These are phyloP conservation scores for Cucurbita moschata DNA, from an alignment of 306 rosid species.

Conservation along the genomic window DNA sequence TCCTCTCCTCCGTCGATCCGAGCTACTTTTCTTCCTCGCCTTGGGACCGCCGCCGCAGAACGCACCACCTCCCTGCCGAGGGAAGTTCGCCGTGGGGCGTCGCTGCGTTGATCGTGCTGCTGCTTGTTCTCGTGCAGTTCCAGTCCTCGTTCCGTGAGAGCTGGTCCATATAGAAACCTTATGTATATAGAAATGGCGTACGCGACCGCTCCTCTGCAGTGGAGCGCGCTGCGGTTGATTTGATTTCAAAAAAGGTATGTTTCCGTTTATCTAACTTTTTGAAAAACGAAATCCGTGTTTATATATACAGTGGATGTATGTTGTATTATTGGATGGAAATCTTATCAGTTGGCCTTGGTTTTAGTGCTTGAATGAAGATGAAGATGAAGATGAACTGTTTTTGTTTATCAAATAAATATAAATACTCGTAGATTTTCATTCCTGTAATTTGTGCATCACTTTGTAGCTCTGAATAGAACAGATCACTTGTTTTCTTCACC, in stretches of 20 bases:
- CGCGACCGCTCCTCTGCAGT: background rate
- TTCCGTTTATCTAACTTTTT: background rate
- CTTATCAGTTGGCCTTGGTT: background rate
- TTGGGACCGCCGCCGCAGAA: conserved; percentile 37
- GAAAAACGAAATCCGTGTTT: background rate
- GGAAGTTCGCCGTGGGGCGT: conserved; percentile 96
- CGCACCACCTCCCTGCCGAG: conserved; percentile 36
- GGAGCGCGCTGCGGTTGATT: background rate
- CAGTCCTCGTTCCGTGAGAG: conserved; percentile 53
- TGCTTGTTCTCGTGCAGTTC: conserved; percentile 53
- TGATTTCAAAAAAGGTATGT: background rate
- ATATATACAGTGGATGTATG: background rate
- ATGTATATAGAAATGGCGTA: background rate
- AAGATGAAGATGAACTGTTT: background rate
- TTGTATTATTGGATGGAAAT: background rate
- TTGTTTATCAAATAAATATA: background rate
- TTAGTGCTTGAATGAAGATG: background rate
- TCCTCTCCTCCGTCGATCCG: conserved; percentile 51
- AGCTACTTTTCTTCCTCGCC: conserved; percentile 31
- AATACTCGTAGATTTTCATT: background rate
- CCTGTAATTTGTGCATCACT: background rate
- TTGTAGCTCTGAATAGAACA: background rate
- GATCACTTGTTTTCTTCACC: background rate
- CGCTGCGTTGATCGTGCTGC: conserved; percentile 59
- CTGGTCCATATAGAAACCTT: conserved; percentile 23